These are phyloP conservation scores for Aspergillus indologenus DNA, from an alignment of 495 filamentous ascomycete species.

Conservation along the genomic window DNA sequence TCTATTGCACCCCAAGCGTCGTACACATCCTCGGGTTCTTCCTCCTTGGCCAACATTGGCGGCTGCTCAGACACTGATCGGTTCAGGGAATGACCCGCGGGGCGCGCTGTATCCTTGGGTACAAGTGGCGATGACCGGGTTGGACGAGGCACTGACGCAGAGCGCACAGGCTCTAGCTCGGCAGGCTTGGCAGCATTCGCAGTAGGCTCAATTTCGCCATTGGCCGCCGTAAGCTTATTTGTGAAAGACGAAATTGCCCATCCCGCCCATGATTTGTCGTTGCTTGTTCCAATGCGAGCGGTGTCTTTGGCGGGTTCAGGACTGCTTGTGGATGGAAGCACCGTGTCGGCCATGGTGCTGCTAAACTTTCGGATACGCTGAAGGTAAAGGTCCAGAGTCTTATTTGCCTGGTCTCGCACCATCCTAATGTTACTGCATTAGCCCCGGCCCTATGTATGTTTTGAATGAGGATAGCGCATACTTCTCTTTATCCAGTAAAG, in stretches of 20 bases:
- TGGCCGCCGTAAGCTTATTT: constrained; percentile 80
- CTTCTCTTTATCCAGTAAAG: constrained; percentile 85
- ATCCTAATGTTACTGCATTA: constrained; percentile 40
- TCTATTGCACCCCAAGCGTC: constrained; percentile 73
- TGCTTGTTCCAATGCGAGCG: constrained; percentile 72
- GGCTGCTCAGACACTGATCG: constrained; percentile 40
- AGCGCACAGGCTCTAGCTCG: constrained; percentile 34
- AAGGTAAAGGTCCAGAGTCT: constrained; percentile 86
- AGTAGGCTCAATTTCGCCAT: constrained; percentile 73
- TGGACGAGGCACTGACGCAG: constrained; percentile 46
- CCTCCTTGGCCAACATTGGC: constrained; percentile 42
- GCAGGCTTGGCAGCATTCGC: constrained; percentile 28
- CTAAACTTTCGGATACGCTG: constrained; percentile 77
- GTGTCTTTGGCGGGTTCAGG: constrained; percentile 41
- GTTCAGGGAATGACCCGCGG: constrained; percentile 37
- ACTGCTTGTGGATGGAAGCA: constrained; percentile 48
- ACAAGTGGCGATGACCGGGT: constrained; percentile 51
- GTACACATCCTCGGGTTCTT: constrained; percentile 53
- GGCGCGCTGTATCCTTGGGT: constrained; percentile 42
- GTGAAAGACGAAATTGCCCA: constrained; percentile 99
- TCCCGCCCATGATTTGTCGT: constrained; percentile 78
- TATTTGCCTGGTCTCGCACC: constrained; percentile 85
- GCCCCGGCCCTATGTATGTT: neutral
- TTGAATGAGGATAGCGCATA: constrained; percentile 23
- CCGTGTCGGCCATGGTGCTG: constrained; percentile 75